Percentiles rank a stretch among this genome's conserved stretches.
phyloP scores from a whole-genome alignment of 1,284 basidiomycete species.

The Afroboletus lepidellus region DNA sequence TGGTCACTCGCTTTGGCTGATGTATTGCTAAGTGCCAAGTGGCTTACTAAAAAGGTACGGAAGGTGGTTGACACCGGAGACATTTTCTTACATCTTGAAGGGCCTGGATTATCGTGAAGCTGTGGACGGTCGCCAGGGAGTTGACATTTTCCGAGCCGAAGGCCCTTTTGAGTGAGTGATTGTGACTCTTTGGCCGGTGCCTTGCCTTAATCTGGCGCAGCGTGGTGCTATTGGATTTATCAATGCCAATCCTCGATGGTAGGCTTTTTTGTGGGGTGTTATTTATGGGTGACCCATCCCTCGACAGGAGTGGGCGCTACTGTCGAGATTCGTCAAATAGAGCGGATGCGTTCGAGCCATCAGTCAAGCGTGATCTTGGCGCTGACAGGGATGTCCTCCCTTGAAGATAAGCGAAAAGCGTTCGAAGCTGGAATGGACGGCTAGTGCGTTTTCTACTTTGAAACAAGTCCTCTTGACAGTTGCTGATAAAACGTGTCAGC shows the following conservation, averaged over 20 bases:
- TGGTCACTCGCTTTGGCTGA: slow-evolving; percentile 4
- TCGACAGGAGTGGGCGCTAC: slow-evolving; percentile 77
- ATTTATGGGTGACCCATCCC: neutral
- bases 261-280: slow-evolving; percentile 1
- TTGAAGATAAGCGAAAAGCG: slow-evolving; percentile 89
- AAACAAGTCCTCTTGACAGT: neutral
- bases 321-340: slow-evolving; percentile 77
- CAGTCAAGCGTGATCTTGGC: slow-evolving; percentile 75
- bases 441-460: slow-evolving; percentile 62
- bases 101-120: slow-evolving; percentile 80
- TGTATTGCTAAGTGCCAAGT: slow-evolving; percentile 62
- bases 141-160: slow-evolving; percentile 68
- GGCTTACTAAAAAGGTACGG: slow-evolving; percentile 69
- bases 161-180: slow-evolving; percentile 77
- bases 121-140: slow-evolving; percentile 81
- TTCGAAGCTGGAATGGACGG: slow-evolving; percentile 94
- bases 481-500: slow-evolving; percentile 39
- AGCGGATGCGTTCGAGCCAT: slow-evolving; percentile 47
- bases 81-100: slow-evolving; percentile 36
- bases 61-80: neutral
- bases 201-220: slow-evolving; percentile 39
- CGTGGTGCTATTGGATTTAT: slow-evolving; percentile 84
- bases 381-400: slow-evolving; percentile 88
- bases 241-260: slow-evolving; percentile 92
- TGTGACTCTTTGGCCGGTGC: slow-evolving; percentile 2